phyloP scores from a whole-genome alignment of 2,329 filamentous ascomycete genomes.

The Fusarium ambrosium region DNA sequence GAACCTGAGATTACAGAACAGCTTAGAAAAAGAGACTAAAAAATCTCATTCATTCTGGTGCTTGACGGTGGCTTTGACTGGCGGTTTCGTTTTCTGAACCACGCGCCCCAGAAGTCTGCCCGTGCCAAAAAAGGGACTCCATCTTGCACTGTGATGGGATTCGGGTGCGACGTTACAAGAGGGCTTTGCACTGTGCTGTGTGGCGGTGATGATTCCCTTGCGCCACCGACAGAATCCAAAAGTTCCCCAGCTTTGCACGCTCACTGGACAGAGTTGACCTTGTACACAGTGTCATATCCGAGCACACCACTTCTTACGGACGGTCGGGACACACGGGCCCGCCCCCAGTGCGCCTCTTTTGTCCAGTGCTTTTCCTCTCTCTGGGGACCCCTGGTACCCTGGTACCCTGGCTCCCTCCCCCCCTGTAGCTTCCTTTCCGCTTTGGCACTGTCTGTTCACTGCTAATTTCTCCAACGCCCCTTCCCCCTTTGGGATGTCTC shows the following conservation, averaged over 20 bases:
- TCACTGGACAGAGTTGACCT: neutral
- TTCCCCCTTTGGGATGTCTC: conserved; percentile 38
- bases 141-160: neutral
- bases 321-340: conserved; percentile 2
- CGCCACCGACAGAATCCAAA: conserved; percentile 6
- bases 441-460: conserved; percentile 28
- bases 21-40: neutral
- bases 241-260: neutral
- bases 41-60: neutral
- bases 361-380: neutral
- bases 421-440: conserved; percentile 2
- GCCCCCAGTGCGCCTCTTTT: conserved; percentile 14
- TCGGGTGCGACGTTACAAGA: conserved; percentile 10
- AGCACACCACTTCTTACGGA: conserved; percentile 3
- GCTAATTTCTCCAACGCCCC: conserved; percentile 42
- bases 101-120: neutral
- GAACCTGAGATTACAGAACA: neutral
- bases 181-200: conserved; percentile 27
- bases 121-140: too few relatives aligned
- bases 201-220: conserved; percentile 1
- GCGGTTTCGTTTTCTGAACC: neutral
- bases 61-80: conserved; percentile 4
- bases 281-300: neutral
- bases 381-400: neutral
- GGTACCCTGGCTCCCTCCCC: neutral